Evolutionary conservation across 1,284 basidiomycete genomes (phyloP), one percentile per base, ranked within the genome.

Genomic region (Vanrija sp.): DNA sequence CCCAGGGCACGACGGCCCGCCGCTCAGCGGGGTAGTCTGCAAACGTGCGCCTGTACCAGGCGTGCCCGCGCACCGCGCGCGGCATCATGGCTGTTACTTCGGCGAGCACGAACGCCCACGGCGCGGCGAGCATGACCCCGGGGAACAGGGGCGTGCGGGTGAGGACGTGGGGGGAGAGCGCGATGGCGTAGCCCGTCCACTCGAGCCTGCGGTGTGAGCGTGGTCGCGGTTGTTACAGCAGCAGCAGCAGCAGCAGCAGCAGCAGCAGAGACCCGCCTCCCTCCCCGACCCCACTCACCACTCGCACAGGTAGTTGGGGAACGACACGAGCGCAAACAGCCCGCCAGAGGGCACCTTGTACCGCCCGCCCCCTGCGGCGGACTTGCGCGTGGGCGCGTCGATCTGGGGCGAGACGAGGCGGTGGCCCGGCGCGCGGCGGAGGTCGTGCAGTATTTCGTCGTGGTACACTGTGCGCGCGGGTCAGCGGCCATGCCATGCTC

Each of bases 301-400:
- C 74, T 95, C 92, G 76, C 87, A 91, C 49, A 92, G 79, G 74
- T 96, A 96, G 76, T 96, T 93, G 2, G 93, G 92, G 75, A 86
- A 94, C n/a, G 90, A 91, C 62, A 96, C 80, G 69, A 82, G 85
- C 47, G 75, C 68, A 79, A 89, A 96, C 29, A 95, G 78, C 5
- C 85, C 84, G 0, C 91, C 92, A 51, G 85, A 80, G 0, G 93
- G 93, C 59, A 96, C 86, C 5, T 84, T 84, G 71, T 96, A 96
- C 73, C 67, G 52, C 8, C 68, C 68, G 61, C 66, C 66, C 8
- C 68, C 64, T 7, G 19, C 39, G 42, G 48, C 43, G 6, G 49
- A 43, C 6, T 28, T 28, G n/a, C 19, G n/a, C 46, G 50, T 55
- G 23, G 49, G n/a, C 43, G 19, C 46, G 40, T n/a, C 19, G 40